Conservation (phyloP, 345 rosid genomes). For the Iberis pinnata region DNA sequence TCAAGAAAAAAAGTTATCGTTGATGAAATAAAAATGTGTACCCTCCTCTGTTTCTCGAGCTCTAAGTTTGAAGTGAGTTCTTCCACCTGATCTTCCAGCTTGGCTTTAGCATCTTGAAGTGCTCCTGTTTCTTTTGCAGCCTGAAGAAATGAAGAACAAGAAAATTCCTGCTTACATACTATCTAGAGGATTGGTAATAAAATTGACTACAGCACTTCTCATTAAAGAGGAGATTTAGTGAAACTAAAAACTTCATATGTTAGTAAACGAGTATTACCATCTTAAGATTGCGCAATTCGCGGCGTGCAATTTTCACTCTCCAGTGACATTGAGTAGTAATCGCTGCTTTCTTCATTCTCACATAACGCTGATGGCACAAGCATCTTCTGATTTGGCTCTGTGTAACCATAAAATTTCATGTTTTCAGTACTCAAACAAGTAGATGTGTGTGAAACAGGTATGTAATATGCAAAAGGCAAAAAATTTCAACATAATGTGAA, state of each 20-base stretch:
- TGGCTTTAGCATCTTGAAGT: slow-evolving; percentile 35
- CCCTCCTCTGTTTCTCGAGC: slow-evolving; percentile 43
- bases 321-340: slow-evolving; percentile 67
- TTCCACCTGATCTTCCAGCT: slow-evolving; percentile 33
- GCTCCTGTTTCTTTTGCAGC: slow-evolving; percentile 38
- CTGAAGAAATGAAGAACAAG: slow-evolving; percentile 13
- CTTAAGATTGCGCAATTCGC: slow-evolving; percentile 69
- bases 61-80: slow-evolving; percentile 29
- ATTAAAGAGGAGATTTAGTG: background rate
- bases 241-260: background rate
- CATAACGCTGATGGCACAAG: slow-evolving; percentile 42
- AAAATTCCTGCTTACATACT: background rate
- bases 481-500: slow-evolving; percentile 2
- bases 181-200: background rate
- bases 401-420: slow-evolving; percentile 16
- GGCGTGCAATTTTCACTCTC: slow-evolving; percentile 69
- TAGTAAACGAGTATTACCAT: slow-evolving; percentile 40
- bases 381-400: slow-evolving; percentile 69
- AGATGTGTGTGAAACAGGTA: background rate
- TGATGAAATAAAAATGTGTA: slow-evolving; percentile 17
- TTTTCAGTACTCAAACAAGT: slow-evolving; percentile 14
- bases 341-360: slow-evolving; percentile 57
- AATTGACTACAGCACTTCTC: slow-evolving; percentile 1
- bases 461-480: slow-evolving; percentile 13
- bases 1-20: background rate